Conservation (phyloP, 768 basidiomycete species). For the Tulasnella sp. region DNA sequence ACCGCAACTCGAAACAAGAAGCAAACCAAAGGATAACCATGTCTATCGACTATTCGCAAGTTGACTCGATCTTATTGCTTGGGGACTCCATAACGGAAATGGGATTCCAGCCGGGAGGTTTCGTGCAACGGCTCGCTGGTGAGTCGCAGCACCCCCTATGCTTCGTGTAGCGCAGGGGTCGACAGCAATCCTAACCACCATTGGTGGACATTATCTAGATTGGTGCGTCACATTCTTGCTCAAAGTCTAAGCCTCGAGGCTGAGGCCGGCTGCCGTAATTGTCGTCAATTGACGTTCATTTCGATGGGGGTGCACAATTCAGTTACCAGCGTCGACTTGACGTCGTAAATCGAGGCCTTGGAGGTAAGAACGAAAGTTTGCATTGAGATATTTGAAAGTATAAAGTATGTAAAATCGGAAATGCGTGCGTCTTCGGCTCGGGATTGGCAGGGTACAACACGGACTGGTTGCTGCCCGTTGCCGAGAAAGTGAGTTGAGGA, state of each 20-base stretch:
- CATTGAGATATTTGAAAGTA: too few relatives aligned
- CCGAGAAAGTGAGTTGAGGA: slow-evolving; percentile 58
- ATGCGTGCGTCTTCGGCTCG: background rate
- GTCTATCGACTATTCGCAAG: slow-evolving; percentile 15
- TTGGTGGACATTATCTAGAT: background rate
- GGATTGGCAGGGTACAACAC: slow-evolving; percentile 67
- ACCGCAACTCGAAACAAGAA: background rate
- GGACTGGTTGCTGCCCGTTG: slow-evolving; percentile 75
- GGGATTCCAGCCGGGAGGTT: slow-evolving; percentile 56
- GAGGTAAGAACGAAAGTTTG: slow-evolving; percentile 32
- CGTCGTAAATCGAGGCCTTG: slow-evolving; percentile 78
- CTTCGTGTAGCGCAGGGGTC: background rate
- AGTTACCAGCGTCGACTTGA: slow-evolving; percentile 77
- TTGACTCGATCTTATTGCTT: slow-evolving; percentile 39
- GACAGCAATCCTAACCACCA: background rate
- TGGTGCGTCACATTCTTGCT: background rate
- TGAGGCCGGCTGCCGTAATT: background rate
- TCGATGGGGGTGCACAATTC: slow-evolving; percentile 34
- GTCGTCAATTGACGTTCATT: slow-evolving; percentile 2
- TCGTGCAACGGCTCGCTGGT: slow-evolving; percentile 68
- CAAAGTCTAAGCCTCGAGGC: slow-evolving; percentile 1
- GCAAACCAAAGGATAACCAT: background rate
- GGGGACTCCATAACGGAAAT: slow-evolving; percentile 81
- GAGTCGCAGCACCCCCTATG: slow-evolving; percentile 34
- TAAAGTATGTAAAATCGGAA: too few relatives aligned